phyloP scores from a whole-genome alignment of 371 early-diverging fungal genomes.

The Mortierella sp. region DNA sequence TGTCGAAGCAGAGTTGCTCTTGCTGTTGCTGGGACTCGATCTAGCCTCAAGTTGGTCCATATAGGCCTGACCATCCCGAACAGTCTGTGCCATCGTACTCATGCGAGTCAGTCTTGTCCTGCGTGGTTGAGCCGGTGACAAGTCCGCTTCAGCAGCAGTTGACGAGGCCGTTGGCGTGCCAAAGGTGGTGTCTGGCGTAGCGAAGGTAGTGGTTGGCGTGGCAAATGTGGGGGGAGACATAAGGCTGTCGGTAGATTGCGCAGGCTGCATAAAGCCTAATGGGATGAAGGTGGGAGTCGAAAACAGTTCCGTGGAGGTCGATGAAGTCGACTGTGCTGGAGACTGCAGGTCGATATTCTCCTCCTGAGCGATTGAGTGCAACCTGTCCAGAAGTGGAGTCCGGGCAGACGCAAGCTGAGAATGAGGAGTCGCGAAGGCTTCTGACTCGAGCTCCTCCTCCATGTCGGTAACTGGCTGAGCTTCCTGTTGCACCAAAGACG shows the following conservation, averaged over 20 bases:
- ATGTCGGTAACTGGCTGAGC: background rate
- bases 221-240: background rate
- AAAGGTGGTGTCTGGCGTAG: background rate
- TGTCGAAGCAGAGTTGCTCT: background rate
- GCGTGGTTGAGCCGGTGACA: constrained; percentile 21
- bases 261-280: background rate
- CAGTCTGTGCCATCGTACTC: constrained; percentile 40
- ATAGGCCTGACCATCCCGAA: constrained; percentile 39
- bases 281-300: background rate
- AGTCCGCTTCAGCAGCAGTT: background rate
- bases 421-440: background rate
- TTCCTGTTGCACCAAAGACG: background rate
- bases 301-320: background rate
- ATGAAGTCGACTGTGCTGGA: background rate
- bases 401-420: background rate
- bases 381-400: constrained; percentile 21
- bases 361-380: constrained; percentile 29
- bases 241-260: background rate
- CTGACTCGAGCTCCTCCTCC: background rate
- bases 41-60: constrained; percentile 19
- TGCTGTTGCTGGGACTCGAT: constrained; percentile 13
- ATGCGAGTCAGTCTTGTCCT: constrained; percentile 25
- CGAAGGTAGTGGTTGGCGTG: background rate
- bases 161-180: background rate
- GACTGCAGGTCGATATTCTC: constrained; percentile 2